Conservation (phyloP, 768 basidiomycete species). For the Hypholoma fasciculare region DNA sequence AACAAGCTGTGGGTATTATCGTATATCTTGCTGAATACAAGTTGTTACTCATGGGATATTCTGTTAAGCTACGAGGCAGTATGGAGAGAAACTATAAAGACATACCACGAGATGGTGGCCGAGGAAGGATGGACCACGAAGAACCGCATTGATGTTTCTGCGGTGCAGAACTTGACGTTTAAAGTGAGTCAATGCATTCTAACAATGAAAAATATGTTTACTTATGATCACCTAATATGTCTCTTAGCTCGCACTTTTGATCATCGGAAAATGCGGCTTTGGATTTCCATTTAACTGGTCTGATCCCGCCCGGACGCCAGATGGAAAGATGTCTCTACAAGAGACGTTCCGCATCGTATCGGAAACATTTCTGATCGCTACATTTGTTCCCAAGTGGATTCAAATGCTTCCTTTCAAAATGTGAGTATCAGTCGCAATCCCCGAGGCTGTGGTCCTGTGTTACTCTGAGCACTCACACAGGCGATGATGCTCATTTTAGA, state of each 20-base stretch:
- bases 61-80: conserved; percentile 37
- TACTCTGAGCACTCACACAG: neutral
- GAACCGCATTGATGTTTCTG: conserved; percentile 26
- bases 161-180: conserved; percentile 33
- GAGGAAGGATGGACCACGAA: conserved; percentile 35
- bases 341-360: conserved; percentile 29
- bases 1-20: conserved; percentile 31
- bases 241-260: conserved; percentile 38
- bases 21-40: conserved; percentile 9
- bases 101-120: conserved; percentile 39
- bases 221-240: conserved; percentile 2
- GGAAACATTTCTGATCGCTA: conserved; percentile 24
- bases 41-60: conserved; percentile 19
- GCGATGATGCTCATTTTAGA: neutral
- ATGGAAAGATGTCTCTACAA: conserved; percentile 35
- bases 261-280: conserved; percentile 47
- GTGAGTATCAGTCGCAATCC: neutral
- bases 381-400: conserved; percentile 38
- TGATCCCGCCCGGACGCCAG: conserved; percentile 33
- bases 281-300: conserved; percentile 45
- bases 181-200: conserved; percentile 26
- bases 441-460: neutral
- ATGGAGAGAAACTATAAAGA: conserved; percentile 37
- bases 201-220: neutral
- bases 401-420: conserved; percentile 32